Evolutionary conservation across 345 rosid genomes (phyloP), one percentile per base, ranked within the genome.

Genomic region (Eutrema yunnanense): DNA sequence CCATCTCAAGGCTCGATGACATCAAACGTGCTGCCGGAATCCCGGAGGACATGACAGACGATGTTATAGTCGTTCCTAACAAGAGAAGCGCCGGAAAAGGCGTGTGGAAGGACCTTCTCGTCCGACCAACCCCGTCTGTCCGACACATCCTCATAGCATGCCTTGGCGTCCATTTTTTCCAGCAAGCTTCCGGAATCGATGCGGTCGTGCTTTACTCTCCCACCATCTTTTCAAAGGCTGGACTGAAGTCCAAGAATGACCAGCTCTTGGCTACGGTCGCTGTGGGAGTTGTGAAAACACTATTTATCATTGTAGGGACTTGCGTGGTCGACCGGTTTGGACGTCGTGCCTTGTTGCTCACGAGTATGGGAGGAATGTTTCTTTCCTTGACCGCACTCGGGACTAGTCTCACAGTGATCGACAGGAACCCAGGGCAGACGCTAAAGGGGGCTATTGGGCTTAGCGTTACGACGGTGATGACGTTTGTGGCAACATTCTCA

Each of bases 161-260:
- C 0, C 71, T 86, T 2, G 96, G 95, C 5, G 60, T 90, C 53
- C 87, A 88, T 65, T 88, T 90, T 79, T 81, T 83, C 65, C 84
- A 85, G 83, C 90, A 86, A 76, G 97, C 89, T 3, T 85, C 90
- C 0, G 95, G 97, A 0, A 88, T 86, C 30, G 92, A 86, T 41
- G 89, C 90, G 0, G 94, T 88, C 1, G 83, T 90, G 13, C 84
- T 83, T 53, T 88, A 86, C 73, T 62, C 80, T 46, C 97, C 92
- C 0, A 82, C 80, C 36, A 86, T 90, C 54, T 83, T 86, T 72
- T 78, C 46, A 10, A 81, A 72, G 0, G 92, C 92, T 4, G 92
- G 97, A 14, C 80, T 88, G 27, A 82, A 62, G 49, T 67, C 76
- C 76, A 85, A 68, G 77, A 82, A 68, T 38, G 63, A 57, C 38